Conservation (phyloP, 768 basidiomycete species). For the Mycena rebaudengoi region DNA sequence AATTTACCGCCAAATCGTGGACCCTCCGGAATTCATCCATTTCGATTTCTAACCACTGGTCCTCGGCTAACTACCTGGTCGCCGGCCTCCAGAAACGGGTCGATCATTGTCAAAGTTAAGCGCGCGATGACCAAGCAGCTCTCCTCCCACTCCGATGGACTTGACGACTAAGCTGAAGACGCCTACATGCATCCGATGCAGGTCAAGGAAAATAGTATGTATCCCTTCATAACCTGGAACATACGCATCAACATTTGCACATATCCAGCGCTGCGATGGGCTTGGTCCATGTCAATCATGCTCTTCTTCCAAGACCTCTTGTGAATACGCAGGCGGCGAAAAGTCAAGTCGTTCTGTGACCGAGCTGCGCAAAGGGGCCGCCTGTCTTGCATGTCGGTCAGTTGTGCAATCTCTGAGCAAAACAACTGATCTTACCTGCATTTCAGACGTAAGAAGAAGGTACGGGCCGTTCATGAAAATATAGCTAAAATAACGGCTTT, state of each 20-base stretch:
- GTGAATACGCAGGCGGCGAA: conserved; percentile 1
- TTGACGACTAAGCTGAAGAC: conserved; percentile 4
- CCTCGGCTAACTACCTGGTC: too few relatives aligned
- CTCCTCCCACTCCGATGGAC: too few relatives aligned
- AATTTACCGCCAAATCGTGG: too few relatives aligned
- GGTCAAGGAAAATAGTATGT: neutral
- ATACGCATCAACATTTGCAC: too few relatives aligned
- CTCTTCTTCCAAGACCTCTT: neutral
- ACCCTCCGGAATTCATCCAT: too few relatives aligned
- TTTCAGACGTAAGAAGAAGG: conserved; percentile 21
- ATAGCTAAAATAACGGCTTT: neutral
- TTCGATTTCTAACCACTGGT: too few relatives aligned
- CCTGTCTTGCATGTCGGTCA: conserved; percentile 18
- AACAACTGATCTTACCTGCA: neutral
- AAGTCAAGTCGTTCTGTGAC: neutral
- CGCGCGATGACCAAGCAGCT: too few relatives aligned
- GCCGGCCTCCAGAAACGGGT: too few relatives aligned
- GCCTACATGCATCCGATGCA: neutral
- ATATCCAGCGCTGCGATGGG: conserved; percentile 14
- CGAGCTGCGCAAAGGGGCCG: conserved; percentile 12
- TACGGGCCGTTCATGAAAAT: neutral
- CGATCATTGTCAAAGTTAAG: too few relatives aligned
- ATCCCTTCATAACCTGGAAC: neutral
- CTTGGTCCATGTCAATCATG: conserved; percentile 8
- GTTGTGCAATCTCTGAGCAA: neutral